Base-by-base conservation (phyloP, 1,284 basidiomycete genomes). In the Exobasidium cylindrosporum region DNA sequence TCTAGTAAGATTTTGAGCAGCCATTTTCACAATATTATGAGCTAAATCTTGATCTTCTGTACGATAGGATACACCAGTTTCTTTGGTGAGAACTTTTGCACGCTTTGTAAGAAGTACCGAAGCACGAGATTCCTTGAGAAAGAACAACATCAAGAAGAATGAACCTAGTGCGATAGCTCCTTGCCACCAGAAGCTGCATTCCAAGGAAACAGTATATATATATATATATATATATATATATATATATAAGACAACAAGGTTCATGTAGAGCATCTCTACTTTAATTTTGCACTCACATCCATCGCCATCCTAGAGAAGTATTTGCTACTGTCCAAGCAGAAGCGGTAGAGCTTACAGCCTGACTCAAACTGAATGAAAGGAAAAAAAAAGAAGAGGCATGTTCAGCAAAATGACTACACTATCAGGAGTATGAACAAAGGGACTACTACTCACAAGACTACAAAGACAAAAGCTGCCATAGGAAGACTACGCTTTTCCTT, bases 321-420 rank as follows among this genome's bases (percentile, higher is more conserved):
- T n/a, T n/a, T n/a, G n/a, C n/a, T n/a, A 57, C 56, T 21, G 56
- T 57, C 30, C 31, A 57, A 24, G n/a, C 14, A 14, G 56, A 46
- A 21, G 31, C 31, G 7, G 6, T 14, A n/a, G 56, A 43, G 17
- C 56, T 43, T 6, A 57, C 17, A 24, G 40, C 30, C 23, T 57
- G 56, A 52, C 56, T 43, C 17, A 44, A 23, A n/a, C n/a, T n/a
- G n/a, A n/a, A n/a, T n/a, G n/a, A n/a, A n/a, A n/a, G 10, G 17
- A 7, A 54, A 21, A 21, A 24, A 21, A 26, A 11, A 32, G 11
- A 54, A 32, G 30, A 11, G 21, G 23, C 17, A 17, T 21, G 10
- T 13, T 6, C 17, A 26, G 7, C 53, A 32, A 10, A 1, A 7
- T 6, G n/a, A n/a, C n/a, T 11, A 35, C 10, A 13, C 1, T 2